These are phyloP conservation scores for Gossypium ekmanianum DNA, from an alignment of 345 rosid genomes.

Conservation along the genomic window DNA sequence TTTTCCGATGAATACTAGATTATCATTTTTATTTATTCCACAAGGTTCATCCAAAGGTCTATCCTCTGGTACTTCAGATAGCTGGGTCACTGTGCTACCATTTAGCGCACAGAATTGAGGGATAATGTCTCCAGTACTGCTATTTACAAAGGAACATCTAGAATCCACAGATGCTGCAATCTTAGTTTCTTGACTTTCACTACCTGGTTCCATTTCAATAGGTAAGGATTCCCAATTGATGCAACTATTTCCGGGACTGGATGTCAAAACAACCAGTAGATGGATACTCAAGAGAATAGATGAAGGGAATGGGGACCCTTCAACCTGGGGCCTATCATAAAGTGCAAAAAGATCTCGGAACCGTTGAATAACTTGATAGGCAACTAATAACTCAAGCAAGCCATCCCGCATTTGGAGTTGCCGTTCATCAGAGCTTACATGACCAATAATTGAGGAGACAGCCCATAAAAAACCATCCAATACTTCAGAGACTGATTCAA, in stretches of 20 bases:
- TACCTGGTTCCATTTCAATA: constrained; percentile 19
- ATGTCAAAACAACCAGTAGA: constrained; percentile 60
- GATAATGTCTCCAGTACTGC: constrained; percentile 30
- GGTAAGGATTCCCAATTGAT: constrained; percentile 50
- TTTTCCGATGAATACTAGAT: constrained; percentile 15
- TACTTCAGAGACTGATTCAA: constrained; percentile 60
- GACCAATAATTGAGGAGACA: constrained; percentile 49
- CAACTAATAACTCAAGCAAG: constrained; percentile 58
- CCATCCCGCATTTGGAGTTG: constrained; percentile 68
- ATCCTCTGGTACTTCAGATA: constrained; percentile 34
- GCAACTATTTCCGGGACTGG: constrained; percentile 34
- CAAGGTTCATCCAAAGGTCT: constrained; percentile 29
- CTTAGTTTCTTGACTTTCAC: constrained; percentile 31
- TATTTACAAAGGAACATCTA: constrained; percentile 25
- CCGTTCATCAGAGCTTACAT: constrained; percentile 50
- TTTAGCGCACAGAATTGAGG: constrained; percentile 25
- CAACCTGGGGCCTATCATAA: constrained; percentile 79
- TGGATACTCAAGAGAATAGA: constrained; percentile 60
- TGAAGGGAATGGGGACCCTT: constrained; percentile 75
- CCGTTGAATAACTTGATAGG: constrained; percentile 69
- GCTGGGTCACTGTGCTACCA: constrained; percentile 22
- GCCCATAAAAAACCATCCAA: constrained; percentile 64
- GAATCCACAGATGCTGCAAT: constrained; percentile 25
- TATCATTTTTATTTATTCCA: constrained; percentile 22
- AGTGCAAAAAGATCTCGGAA: constrained; percentile 71